A percentile compares a stretch with the other conserved stretches of the same genome.
Conservation (phyloP, 2,329 filamentous ascomycete species). For the Chlorencoelia australis region DNA sequence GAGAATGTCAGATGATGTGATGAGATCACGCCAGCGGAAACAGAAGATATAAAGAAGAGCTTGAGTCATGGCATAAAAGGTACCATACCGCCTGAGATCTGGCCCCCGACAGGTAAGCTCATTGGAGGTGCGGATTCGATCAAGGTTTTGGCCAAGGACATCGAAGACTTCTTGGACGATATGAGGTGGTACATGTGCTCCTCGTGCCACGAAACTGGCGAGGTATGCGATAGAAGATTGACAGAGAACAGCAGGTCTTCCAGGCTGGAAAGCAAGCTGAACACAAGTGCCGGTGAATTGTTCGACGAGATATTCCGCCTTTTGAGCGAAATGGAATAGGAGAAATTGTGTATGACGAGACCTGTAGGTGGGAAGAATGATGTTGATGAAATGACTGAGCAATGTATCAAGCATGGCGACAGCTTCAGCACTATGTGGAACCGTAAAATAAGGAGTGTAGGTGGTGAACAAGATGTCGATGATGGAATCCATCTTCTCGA, state of each 20-base stretch:
- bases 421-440: conserved; percentile 57
- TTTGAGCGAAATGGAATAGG: conserved; percentile 89
- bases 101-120: conserved; percentile 71
- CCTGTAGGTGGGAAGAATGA: conserved; percentile 82
- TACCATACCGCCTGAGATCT: conserved; percentile 58
- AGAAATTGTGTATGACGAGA: conserved; percentile 93
- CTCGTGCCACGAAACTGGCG: conserved; percentile 86
- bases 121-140: conserved; percentile 61
- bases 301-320: conserved; percentile 66
- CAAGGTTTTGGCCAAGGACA: conserved; percentile 67
- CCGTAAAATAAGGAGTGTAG: conserved; percentile 63
- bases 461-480: conserved; percentile 80
- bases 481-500: conserved; percentile 84
- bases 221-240: conserved; percentile 87
- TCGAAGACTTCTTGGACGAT: conserved; percentile 76
- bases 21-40: conserved; percentile 92
- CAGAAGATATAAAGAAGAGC: conserved; percentile 73
- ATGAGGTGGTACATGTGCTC: conserved; percentile 65
- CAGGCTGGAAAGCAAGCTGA: conserved; percentile 54
- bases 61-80: conserved; percentile 63
- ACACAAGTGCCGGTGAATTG: conserved; percentile 73
- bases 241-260: conserved; percentile 59
- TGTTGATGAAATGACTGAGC: conserved; percentile 74
- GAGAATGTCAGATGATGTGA: conserved; percentile 45
- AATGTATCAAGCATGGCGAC: conserved; percentile 69